Base-by-base conservation (phyloP, 352 stramenopile genomes). In the Globisporangium emineosum region DNA sequence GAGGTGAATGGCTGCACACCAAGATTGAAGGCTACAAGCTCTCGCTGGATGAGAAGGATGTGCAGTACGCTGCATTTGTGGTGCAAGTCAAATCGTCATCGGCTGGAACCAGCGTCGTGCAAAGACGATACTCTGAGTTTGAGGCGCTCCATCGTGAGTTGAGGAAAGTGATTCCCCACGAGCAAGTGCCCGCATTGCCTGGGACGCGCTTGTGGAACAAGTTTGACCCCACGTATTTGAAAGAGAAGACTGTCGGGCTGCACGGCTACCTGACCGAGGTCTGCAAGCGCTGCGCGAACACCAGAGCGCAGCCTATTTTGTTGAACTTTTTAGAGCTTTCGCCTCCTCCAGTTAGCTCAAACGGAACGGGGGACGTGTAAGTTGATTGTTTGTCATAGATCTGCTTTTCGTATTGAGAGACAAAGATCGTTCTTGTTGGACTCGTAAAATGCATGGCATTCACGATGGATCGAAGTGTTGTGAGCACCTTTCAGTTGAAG, bases 161-260 rank as follows among this genome's bases (percentile, higher is more conserved):
- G 5, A 80, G 85, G 21, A 86, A 91, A 60, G 81, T 90, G 60
- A 90, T 93, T 35, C 83, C 79, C 30, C 79, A 90, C 57, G 86
- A 93, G 52, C 83, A 95, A 52, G 71, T 95, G 30, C 86, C 86
- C 23, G 61, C 67, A 3, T 69, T 95, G 35, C 87, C 87, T 0
- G 65, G 76, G 2, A 94, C 87, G 17, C 76, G 87, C 40, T 85
- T 95, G 70, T 95, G 84, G 84, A 88, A 83, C 73, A 93, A 93
- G 64, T 89, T 94, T 42, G 87, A 95, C 19, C 79, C 84, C 2
- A 76, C 72, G 9, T 95, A 95, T 64, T 57, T 95, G 33, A 93
- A 91, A 62, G 72, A 91, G 40, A 93, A 93, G 60, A 81, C 81
- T 2, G 79, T 91, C 12, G 76, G 60, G 3, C 73, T 93, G 32